These are phyloP conservation scores for Trichosporon sp. DNA, from an alignment of 1,284 basidiomycete genomes.

Conservation along the genomic window DNA sequence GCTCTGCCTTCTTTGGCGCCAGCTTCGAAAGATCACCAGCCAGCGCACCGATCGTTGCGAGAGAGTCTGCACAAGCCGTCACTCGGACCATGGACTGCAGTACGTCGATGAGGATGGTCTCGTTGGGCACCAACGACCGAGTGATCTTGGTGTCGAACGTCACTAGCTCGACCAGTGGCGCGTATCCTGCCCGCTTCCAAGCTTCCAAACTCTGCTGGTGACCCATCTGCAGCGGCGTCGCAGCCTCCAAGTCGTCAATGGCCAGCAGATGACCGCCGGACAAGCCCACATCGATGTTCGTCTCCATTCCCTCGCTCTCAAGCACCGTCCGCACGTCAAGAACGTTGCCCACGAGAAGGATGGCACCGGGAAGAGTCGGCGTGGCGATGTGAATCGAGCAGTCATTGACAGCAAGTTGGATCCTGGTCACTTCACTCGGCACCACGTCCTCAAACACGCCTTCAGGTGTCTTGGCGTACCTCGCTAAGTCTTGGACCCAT, in stretches of 20 bases:
- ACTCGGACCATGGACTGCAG: slow-evolving; percentile 27
- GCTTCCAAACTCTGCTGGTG: slow-evolving; percentile 40
- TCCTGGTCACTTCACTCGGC: slow-evolving; percentile 75
- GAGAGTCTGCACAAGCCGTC: slow-evolving; percentile 49
- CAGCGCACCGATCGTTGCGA: slow-evolving; percentile 37
- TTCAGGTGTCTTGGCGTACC: slow-evolving; percentile 76
- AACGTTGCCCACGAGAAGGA: slow-evolving; percentile 63
- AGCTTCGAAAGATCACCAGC: slow-evolving; percentile 38
- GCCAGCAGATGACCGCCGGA: slow-evolving; percentile 55
- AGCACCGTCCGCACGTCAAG: slow-evolving; percentile 65
- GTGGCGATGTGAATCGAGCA: slow-evolving; percentile 62
- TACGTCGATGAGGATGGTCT: slow-evolving; percentile 30
- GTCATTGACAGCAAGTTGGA: slow-evolving; percentile 64
- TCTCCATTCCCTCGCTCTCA: slow-evolving; percentile 60
- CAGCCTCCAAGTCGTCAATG: slow-evolving; percentile 57
- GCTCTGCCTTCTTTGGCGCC: slow-evolving; percentile 14
- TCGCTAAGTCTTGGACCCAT: slow-evolving; percentile 61
- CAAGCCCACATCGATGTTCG: slow-evolving; percentile 54
- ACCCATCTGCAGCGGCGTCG: slow-evolving; percentile 21
- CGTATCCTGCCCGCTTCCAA: slow-evolving; percentile 64
- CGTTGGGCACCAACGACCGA: slow-evolving; percentile 22
- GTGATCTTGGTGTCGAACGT: slow-evolving; percentile 52
- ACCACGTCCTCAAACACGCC: slow-evolving; percentile 92
- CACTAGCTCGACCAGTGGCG: slow-evolving; percentile 59
- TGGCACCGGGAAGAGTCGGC: slow-evolving; percentile 58